Percentiles rank a stretch among this genome's conserved stretches.
These are phyloP conservation scores for Serendipita sp. DNA, from an alignment of 768 basidiomycete species.

Conservation along the genomic window DNA sequence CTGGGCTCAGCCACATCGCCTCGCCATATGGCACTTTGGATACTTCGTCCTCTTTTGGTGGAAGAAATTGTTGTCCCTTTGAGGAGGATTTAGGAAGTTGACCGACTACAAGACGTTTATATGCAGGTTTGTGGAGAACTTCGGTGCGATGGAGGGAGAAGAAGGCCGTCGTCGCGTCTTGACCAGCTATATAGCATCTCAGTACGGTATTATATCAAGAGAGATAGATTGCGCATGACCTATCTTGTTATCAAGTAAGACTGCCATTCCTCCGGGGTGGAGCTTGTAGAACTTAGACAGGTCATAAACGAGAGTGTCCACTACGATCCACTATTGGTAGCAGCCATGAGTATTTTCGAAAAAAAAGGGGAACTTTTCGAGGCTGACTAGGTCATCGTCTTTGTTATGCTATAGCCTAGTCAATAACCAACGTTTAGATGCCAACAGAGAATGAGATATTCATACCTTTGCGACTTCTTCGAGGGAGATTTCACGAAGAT, in stretches of 20 bases:
- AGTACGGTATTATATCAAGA: background rate
- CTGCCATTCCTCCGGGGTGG: constrained; percentile 72
- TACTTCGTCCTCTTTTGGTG: constrained; percentile 41
- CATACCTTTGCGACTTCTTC: background rate
- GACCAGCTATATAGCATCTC: constrained; percentile 31
- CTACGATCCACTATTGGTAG: constrained; percentile 50
- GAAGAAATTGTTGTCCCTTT: constrained; percentile 8
- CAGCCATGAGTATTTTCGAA: background rate
- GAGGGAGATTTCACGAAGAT: background rate
- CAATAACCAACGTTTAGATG: background rate
- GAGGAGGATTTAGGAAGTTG: constrained; percentile 28
- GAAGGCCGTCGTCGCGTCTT: constrained; percentile 66
- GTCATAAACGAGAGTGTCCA: constrained; percentile 71
- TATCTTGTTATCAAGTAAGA: constrained; percentile 47
- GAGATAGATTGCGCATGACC: constrained; percentile 27
- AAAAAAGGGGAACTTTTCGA: background rate
- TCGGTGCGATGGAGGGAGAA: constrained; percentile 76
- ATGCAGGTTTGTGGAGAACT: constrained; percentile 58
- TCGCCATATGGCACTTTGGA: constrained; percentile 75
- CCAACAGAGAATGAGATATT: background rate
- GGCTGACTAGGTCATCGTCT: constrained; percentile 59
- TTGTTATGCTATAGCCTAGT: constrained; percentile 60
- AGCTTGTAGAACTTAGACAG: constrained; percentile 64
- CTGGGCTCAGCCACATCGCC: constrained; percentile 58
- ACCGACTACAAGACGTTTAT: constrained; percentile 53